These are phyloP conservation scores for Colletotrichum gloeosporioides DNA, from an alignment of 2,329 filamentous ascomycete genomes.

Conservation along the genomic window DNA sequence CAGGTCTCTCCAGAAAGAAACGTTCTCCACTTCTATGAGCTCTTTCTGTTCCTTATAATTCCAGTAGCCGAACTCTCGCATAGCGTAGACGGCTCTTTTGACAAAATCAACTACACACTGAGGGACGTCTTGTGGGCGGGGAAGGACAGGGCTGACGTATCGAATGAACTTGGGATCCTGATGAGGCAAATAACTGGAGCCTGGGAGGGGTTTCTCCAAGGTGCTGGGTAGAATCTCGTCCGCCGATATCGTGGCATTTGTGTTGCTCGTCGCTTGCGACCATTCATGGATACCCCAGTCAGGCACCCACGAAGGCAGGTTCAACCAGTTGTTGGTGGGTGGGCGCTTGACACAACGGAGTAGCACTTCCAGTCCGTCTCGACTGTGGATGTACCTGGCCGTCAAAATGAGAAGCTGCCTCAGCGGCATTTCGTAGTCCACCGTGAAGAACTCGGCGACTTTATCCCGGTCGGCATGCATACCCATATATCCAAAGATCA, in stretches of 20 bases:
- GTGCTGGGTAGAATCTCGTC: rapidly evolving
- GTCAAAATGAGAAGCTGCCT: neutral
- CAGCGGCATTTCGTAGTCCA: neutral
- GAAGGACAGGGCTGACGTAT: neutral
- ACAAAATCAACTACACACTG: neutral
- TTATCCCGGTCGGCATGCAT: neutral
- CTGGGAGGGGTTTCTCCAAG: neutral
- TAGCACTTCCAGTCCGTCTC: neutral
- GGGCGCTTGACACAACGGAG: neutral
- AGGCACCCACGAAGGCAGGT: neutral
- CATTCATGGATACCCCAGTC: neutral
- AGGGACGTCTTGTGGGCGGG: neutral
- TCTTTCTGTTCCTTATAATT: too few species aligned
- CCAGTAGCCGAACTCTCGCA: too few species aligned
- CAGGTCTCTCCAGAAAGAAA: neutral
- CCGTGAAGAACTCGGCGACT: neutral
- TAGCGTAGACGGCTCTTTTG: neutral
- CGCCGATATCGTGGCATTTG: neutral
- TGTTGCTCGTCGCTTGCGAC: neutral
- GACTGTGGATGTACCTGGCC: rapidly evolving
- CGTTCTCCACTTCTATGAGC: rapidly evolving
- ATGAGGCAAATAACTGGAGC: neutral
- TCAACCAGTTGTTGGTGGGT: neutral
- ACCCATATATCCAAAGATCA: neutral
- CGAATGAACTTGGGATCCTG: neutral